Base-by-base conservation (phyloP, 306 rosid genomes). In the Pterocarpus santalinus region DNA sequence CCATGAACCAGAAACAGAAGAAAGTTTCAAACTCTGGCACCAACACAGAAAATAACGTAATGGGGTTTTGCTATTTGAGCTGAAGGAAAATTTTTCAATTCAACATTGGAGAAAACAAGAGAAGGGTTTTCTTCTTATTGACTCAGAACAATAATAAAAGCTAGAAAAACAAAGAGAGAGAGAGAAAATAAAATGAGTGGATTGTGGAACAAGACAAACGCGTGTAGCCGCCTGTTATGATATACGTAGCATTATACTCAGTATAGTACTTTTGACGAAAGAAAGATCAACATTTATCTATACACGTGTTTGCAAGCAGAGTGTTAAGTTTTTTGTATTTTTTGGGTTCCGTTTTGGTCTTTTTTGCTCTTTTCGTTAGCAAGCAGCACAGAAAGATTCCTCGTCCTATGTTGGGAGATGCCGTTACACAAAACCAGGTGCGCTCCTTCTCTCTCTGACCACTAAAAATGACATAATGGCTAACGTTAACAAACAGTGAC, bases 61-160 rank as follows among this genome's bases (percentile, higher is more conserved):
- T 11, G 22, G 65, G 46, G n/a, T 77, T 68, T 53, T 17, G 13
- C 6, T 32, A 56, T 22, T 78, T 12, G 77, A 28, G 47, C 17
- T 10, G 71, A 55, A 67, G 32, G 72, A 43, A 75, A 80, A 75
- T 43, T 80, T 69, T 44, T 55, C 68, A 36, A 83, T 74, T 78
- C 76, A 82, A 86, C 5, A 76, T 5, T 71, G 71, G 76, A 55
- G 11, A 60, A 84, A 82, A 80, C 3, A 22, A 58, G 80, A 73
- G 28, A 69, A 34, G 22, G 61, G 63, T 39, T 34, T 51, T 30
- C 75, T 58, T 62, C 38, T 73, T 63, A 15, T 83, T 83, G 89
- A 83, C 85, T 60, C 65, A 41, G 82, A 75, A 79, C 16, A 51
- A 51, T 13, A 22, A 5, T 43, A 0, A 71, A 72, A 11, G 15